Percentiles rank a stretch among this genome's conserved stretches.
Conservation (phyloP, 2,329 filamentous ascomycete species). For the Ascochyta clinopodiicola region DNA sequence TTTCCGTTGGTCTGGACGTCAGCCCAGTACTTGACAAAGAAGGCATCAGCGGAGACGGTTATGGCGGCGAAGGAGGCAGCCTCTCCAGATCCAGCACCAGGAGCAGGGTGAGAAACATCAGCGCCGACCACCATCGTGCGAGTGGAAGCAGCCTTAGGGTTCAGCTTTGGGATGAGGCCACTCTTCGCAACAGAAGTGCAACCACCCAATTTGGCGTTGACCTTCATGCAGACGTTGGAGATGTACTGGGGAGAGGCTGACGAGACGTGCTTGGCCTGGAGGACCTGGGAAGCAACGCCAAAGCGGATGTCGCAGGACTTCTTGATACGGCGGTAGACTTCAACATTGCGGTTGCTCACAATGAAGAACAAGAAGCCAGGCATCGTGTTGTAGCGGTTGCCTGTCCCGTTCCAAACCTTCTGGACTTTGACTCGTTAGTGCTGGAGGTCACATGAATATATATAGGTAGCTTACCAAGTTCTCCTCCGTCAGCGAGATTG, state of each 20-base stretch:
- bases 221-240: conserved; percentile 94
- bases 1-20: conserved; percentile 82
- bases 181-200: conserved; percentile 65
- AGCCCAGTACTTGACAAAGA: conserved; percentile 75
- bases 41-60: conserved; percentile 79
- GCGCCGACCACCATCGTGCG: conserved; percentile 84
- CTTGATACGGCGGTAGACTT: conserved; percentile 85
- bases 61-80: conserved; percentile 83
- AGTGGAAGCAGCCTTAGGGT: conserved; percentile 24
- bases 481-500: conserved; percentile 49
- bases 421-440: conserved; percentile 51
- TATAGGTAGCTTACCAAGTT: conserved; percentile 36
- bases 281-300: conserved; percentile 81
- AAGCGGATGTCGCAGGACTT: conserved; percentile 85
- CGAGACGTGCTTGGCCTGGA: conserved; percentile 73
- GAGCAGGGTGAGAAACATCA: conserved; percentile 84
- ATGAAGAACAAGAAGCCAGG: conserved; percentile 85
- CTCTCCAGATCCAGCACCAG: conserved; percentile 55
- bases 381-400: conserved; percentile 59
- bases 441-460: not conserved
- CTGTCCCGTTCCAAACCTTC: conserved; percentile 62
- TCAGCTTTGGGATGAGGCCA: conserved; percentile 28
- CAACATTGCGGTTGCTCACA: conserved; percentile 72
- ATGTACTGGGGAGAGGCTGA: conserved; percentile 82
- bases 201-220: conserved; percentile 94